Percentiles rank a stretch among this genome's conserved stretches.
phyloP scores from a whole-genome alignment of 2,329 filamentous ascomycete species.

The Sclerotinia nivalis region DNA sequence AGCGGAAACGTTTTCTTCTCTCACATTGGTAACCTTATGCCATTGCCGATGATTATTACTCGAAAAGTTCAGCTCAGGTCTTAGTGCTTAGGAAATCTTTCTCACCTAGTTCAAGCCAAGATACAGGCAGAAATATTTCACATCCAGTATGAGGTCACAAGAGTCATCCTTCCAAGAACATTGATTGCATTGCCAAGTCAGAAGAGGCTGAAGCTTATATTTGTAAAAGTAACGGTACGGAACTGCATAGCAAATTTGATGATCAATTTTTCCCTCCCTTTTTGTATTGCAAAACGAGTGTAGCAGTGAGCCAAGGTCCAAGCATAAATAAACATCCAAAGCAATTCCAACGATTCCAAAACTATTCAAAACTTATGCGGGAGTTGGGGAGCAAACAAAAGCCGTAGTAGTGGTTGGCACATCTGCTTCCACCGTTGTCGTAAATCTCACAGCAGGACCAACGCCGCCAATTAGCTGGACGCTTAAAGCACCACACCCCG shows the following conservation, averaged over 20 bases:
- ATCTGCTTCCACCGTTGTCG: slow-evolving; percentile 12
- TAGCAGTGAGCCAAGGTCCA: neutral
- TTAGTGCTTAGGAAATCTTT: neutral
- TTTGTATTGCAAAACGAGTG: neutral
- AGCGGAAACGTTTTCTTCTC: neutral
- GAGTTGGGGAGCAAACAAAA: slow-evolving; percentile 7
- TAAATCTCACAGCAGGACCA: slow-evolving; percentile 15
- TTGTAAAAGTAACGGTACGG: neutral
- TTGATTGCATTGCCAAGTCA: neutral
- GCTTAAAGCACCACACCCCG: slow-evolving; percentile 13
- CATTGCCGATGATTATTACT: neutral
- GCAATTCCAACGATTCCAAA: neutral
- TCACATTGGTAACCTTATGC: no score
- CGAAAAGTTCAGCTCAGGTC: neutral
- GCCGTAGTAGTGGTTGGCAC: slow-evolving; percentile 9
- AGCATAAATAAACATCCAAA: neutral
- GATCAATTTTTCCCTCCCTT: neutral
- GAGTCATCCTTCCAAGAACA: neutral
- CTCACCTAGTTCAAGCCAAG: neutral
- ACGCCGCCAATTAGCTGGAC: slow-evolving; percentile 13
- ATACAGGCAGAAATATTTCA: neutral
- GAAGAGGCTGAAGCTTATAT: slow-evolving; percentile 1
- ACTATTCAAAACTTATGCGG: neutral
- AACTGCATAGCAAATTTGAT: neutral
- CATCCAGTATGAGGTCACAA: neutral